Evolutionary conservation across 306 rosid genomes (phyloP), one percentile per base, ranked within the genome.

Genomic region (Spatholobus suberectus): DNA sequence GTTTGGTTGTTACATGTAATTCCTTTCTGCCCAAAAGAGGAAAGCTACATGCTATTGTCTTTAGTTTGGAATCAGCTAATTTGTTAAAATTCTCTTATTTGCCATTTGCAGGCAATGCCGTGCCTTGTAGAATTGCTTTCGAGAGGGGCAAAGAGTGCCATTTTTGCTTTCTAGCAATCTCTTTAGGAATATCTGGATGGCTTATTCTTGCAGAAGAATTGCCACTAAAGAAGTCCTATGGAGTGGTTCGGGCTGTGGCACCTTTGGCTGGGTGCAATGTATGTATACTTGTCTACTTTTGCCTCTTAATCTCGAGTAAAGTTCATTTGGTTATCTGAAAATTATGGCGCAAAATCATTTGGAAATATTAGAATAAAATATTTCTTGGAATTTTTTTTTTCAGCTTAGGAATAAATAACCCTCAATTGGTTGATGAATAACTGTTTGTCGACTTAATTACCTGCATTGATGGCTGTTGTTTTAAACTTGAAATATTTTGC

Each of bases 251-350:
- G 58, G 88, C 89, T 52, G 86, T 90, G 85, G 97, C 97, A 32
- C 92, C 99, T 83, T 85, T 96, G 89, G 94, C 97, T 41, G 98
- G 98, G 75, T 88, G 97, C 74, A 87, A 89, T 88, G 99, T 96
- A 91, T 70, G 98, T 83, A 41, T 61, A 24, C 24, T n/a, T 52
- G 43, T 76, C 66, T 66, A 46, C 49, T 29, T 74, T 34, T 44
- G 69, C 81, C 41, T 65, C 41, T 74, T 70, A 70, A 63, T 49
- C n/a, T 72, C n/a, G n/a, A 44, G 71, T 62, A 29, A 35, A 61
- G 51, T 55, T 46, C 40, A 67, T 82, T 82, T 32, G 57, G 32
- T n/a, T n/a, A n/a, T n/a, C n/a, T n/a, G n/a, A n/a, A n/a, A n/a
- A n/a, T n/a, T 72, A 78, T 68, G 63, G 29, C 38, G 26, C 43